Percentiles rank a stretch among this genome's conserved stretches.
phyloP scores from a whole-genome alignment of 495 filamentous ascomycete species.

The Podospora australis region DNA sequence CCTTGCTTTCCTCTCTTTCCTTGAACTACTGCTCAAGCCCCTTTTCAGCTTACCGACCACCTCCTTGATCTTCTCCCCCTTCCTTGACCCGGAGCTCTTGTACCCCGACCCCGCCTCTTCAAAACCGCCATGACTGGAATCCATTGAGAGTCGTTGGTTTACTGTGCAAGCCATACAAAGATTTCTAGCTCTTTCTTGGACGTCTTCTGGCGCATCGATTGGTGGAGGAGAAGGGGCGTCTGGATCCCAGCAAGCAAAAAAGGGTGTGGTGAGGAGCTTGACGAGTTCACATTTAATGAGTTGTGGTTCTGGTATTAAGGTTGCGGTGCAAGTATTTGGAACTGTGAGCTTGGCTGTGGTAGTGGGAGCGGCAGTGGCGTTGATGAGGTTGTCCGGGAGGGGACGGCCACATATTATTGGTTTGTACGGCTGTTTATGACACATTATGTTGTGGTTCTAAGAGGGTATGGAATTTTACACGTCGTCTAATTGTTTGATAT shows the following conservation, averaged over 20 bases:
- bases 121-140: neutral
- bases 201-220: neutral
- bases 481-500: neutral
- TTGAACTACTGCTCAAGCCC: neutral
- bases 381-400: neutral
- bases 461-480: neutral
- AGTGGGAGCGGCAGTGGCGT: no score
- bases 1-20: neutral
- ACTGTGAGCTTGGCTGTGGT: neutral
- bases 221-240: neutral
- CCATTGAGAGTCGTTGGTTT: neutral
- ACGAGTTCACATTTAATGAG: neutral
- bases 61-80: neutral
- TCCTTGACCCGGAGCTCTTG: neutral
- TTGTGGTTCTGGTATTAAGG: neutral
- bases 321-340: neutral
- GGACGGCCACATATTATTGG: neutral
- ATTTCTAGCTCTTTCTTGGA: neutral
- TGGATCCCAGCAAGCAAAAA: neutral
- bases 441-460: neutral
- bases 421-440: neutral
- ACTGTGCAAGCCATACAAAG: neutral
- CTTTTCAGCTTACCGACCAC: neutral
- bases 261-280: neutral
- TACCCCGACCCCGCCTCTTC: neutral